Conservation (phyloP, 352 stramenopile species). For the Phytopythium boreale region DNA sequence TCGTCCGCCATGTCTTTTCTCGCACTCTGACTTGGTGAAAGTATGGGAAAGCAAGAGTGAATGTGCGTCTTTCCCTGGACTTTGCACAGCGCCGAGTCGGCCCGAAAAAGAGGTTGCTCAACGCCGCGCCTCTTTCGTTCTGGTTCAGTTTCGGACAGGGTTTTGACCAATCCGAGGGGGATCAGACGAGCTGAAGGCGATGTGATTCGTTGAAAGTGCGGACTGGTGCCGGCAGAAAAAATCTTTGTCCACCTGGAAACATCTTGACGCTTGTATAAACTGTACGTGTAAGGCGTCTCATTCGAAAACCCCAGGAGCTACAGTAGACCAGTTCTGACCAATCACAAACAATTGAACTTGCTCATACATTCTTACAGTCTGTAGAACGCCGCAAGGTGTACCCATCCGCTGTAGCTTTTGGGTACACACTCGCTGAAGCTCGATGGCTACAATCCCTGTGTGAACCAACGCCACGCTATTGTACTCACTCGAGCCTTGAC, state of each 20-base stretch:
- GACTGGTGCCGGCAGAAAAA: background rate
- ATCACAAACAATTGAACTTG: background rate
- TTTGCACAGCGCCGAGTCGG: background rate
- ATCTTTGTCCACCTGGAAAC: background rate
- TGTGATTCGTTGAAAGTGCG: background rate
- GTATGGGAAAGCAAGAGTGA: background rate
- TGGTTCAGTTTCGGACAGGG: background rate
- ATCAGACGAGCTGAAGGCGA: background rate
- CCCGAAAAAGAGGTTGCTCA: background rate
- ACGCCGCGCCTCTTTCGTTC: background rate
- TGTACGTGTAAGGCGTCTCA: background rate
- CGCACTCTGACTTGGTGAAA: background rate
- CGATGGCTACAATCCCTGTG: background rate
- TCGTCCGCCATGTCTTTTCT: slow-evolving; percentile 6
- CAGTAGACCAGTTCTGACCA: background rate
- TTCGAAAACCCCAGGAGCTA: background rate
- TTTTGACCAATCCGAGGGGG: background rate
- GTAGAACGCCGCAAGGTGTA: background rate
- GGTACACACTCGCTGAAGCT: background rate
- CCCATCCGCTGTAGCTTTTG: background rate
- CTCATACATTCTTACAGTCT: background rate
- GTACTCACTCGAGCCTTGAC: background rate
- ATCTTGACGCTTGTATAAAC: background rate
- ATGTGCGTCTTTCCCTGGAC: background rate
- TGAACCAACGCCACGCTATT: background rate